A percentile compares a stretch with the other conserved stretches of the same genome.
These are phyloP conservation scores for Anthostomella pinea DNA, from an alignment of 2,329 filamentous ascomycete genomes.

Conservation along the genomic window DNA sequence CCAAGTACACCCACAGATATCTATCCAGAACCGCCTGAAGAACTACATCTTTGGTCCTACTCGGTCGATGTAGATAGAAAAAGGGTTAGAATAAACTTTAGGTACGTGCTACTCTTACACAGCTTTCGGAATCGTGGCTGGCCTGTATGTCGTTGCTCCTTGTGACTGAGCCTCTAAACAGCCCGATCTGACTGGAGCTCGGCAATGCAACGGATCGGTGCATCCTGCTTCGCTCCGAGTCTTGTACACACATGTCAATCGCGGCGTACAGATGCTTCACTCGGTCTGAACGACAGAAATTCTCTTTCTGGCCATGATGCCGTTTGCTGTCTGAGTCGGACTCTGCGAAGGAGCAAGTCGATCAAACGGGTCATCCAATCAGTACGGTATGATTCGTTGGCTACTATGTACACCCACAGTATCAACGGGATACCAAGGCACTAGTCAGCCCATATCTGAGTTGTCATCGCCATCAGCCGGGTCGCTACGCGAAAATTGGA, in stretches of 20 bases:
- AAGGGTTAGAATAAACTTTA: too few relatives aligned
- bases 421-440: slow-evolving; percentile 1
- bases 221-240: slow-evolving; percentile 13
- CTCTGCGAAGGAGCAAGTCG: too few relatives aligned
- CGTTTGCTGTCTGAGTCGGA: slow-evolving; percentile 6
- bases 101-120: too few relatives aligned
- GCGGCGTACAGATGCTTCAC: neutral
- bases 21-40: slow-evolving; percentile 4
- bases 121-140: too few relatives aligned
- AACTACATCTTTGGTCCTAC: slow-evolving; percentile 5
- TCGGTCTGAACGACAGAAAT: slow-evolving; percentile 12
- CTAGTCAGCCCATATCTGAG: slow-evolving; percentile 8
- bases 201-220: slow-evolving; percentile 14
- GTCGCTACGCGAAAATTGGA: too few relatives aligned
- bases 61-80: neutral
- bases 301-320: slow-evolving; percentile 6
- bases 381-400: slow-evolving; percentile 8
- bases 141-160: too few relatives aligned
- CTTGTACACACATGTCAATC: slow-evolving; percentile 7
- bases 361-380: too few relatives aligned
- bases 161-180: neutral
- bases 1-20: slow-evolving; percentile 16
- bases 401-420: neutral
- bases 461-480: too few relatives aligned
- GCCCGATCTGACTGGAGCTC: slow-evolving; percentile 8